These are phyloP conservation scores for Peziza echinospora DNA, from an alignment of 495 filamentous ascomycete species.

Conservation along the genomic window DNA sequence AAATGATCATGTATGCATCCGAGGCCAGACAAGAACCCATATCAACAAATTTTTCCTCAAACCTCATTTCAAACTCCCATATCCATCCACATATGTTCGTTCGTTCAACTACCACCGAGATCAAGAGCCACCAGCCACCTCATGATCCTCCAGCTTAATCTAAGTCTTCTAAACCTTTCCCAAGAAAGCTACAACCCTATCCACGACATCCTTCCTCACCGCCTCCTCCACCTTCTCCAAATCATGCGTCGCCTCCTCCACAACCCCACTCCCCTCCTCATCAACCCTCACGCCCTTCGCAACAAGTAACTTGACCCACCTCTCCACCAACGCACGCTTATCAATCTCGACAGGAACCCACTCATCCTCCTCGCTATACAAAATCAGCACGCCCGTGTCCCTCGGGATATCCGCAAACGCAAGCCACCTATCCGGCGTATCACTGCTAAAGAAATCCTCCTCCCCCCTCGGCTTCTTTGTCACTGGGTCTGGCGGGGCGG, in stretches of 20 bases:
- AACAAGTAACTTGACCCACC: constrained; percentile 35
- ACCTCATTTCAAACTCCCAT: too few species aligned
- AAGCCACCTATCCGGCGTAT: constrained; percentile 20
- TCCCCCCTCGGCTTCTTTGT: constrained; percentile 28
- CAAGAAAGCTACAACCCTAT: constrained; percentile 36
- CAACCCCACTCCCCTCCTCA: constrained; percentile 31
- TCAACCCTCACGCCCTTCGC: constrained; percentile 27
- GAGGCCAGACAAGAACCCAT: too few species aligned
- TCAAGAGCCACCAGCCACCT: too few species aligned
- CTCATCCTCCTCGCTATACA: constrained; percentile 56
- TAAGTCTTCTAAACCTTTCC: constrained; percentile 16
- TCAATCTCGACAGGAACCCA: constrained; percentile 41
- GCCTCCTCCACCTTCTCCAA: constrained; percentile 27
- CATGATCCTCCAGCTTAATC: too few species aligned
- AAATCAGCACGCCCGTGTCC: constrained; percentile 34
- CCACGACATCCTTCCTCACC: constrained; percentile 29
- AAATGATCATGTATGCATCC: too few species aligned
- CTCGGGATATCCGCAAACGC: too few species aligned
- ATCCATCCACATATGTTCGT: too few species aligned
- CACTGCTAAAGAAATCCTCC: constrained; percentile 79
- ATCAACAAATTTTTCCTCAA: too few species aligned
- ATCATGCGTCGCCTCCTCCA: constrained; percentile 42
- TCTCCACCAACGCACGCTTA: constrained; percentile 36
- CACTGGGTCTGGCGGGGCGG: constrained; percentile 4
- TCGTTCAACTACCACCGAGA: too few species aligned